Base-by-base conservation (phyloP, 495 filamentous ascomycete species). In the Lasiosphaeria hispida region DNA sequence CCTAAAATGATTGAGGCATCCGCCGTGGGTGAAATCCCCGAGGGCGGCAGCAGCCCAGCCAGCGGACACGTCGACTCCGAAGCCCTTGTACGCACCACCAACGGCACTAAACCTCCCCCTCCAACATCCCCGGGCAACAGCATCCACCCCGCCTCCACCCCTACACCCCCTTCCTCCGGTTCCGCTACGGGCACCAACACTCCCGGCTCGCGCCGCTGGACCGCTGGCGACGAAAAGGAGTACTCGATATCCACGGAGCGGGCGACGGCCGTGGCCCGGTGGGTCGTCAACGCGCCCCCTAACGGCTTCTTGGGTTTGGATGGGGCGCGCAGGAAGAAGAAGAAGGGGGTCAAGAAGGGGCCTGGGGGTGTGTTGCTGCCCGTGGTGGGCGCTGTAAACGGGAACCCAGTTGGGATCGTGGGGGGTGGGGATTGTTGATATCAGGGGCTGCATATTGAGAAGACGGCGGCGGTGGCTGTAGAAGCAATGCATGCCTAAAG, bases 181-280 rank as follows among this genome's bases (percentile, higher is more conserved):
- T 5, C 23, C 23, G 19, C 23, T 13, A 30, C 19, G 13, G 34
- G n/a, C 43, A 19, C 36, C 19, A 49, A 4, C 7, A 11, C 54
- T 36, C 41, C 54, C 37, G 36, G 57, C 37, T 15, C 57, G 35
- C 58, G 49, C 37, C 53, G 84, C 6, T 86, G 86, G 85, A 82
- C 84, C 10, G 78, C 83, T 49, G 83, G 84, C 40, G 83, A 85
- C 57, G 83, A 79, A 4, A 82, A 79, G 65, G 87, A 90, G 58
- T 88, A 87, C 66, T 82, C 84, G 0, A 83, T 89, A 60, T 75
- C 79, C 4, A 88, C 85, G 7, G 87, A 89, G 52, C 77, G 88
- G 38, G 88, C 88, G 0, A 77, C 81, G 41, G 81, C 80, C 36
- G 77, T 92, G 48, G 80, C 84, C 4, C 74, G 83, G 19, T 92